phyloP scores from a whole-genome alignment of 2,329 filamentous ascomycete genomes.

The Bipolaris cookei region DNA sequence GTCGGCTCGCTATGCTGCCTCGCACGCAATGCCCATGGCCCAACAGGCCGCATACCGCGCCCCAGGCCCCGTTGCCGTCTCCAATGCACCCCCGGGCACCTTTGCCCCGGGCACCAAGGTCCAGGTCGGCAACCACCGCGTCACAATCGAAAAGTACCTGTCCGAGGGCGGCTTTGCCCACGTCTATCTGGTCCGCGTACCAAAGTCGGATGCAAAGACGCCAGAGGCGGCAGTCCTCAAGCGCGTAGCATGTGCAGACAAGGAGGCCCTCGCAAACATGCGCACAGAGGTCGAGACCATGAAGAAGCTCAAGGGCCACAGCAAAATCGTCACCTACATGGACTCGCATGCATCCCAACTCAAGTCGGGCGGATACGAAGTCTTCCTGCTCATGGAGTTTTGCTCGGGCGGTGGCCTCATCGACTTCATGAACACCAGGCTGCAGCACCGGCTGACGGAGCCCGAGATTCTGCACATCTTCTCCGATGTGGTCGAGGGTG shows the following conservation, averaged over 20 bases:
- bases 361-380: conserved; percentile 91
- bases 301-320: conserved; percentile 98
- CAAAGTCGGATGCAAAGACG: conserved; percentile 72
- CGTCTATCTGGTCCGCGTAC: conserved; percentile 92
- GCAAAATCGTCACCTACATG: conserved; percentile 95
- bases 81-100: conserved; percentile 67
- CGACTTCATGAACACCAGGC: conserved; percentile 98
- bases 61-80: conserved; percentile 35
- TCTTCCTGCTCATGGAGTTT: conserved; percentile 98
- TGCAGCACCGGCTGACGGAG: conserved; percentile 95
- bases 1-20: conserved; percentile 48
- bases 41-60: conserved; percentile 48
- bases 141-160: conserved; percentile 94
- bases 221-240: conserved; percentile 87
- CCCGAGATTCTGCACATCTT: conserved; percentile 98
- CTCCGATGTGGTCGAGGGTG: conserved; percentile 91
- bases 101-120: conserved; percentile 96
- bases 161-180: conserved; percentile 98
- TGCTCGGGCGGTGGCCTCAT: conserved; percentile 94
- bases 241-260: conserved; percentile 94
- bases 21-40: conserved; percentile 42
- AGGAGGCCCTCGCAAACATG: conserved; percentile 93
- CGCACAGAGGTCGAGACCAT: conserved; percentile 98
- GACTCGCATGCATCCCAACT: conserved; percentile 97
- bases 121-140: conserved; percentile 89